Percentiles rank a stretch among this genome's conserved stretches.
phyloP scores from a whole-genome alignment of 768 basidiomycete species.

The Tylopilus plumbeoviolaceoides region DNA sequence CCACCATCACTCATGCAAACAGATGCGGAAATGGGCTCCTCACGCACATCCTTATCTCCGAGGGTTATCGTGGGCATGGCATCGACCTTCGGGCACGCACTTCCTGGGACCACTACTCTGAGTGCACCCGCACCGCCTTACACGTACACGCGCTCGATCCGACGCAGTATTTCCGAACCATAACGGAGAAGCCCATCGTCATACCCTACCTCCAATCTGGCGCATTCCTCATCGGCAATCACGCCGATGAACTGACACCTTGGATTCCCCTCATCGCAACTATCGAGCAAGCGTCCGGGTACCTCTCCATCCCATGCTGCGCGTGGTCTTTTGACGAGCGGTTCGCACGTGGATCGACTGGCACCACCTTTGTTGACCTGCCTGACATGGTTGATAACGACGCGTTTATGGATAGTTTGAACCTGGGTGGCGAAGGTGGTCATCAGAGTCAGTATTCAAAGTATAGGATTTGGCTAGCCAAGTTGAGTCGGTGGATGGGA shows the following conservation, averaged over 20 bases:
- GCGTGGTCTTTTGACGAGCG: constrained; percentile 73
- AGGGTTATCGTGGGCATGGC: constrained; percentile 83
- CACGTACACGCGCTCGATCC: constrained; percentile 74
- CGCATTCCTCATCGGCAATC: constrained; percentile 87
- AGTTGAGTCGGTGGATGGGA: constrained; percentile 66
- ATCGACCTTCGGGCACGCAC: constrained; percentile 81
- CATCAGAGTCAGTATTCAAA: constrained; percentile 68
- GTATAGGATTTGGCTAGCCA: constrained; percentile 86
- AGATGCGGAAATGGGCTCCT: constrained; percentile 93
- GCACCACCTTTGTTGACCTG: constrained; percentile 21
- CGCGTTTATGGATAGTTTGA: constrained; percentile 41
- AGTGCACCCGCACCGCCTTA: constrained; percentile 54
- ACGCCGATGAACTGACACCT: constrained; percentile 94
- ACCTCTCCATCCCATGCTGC: constrained; percentile 88
- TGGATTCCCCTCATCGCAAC: constrained; percentile 87
- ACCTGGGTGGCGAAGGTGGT: constrained; percentile 59
- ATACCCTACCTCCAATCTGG: constrained; percentile 38
- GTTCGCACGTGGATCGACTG: constrained; percentile 48
- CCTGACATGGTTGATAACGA: constrained; percentile 17
- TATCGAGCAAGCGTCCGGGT: constrained; percentile 55
- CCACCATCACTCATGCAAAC: background rate
- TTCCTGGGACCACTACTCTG: constrained; percentile 81
- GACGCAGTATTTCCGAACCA: constrained; percentile 1
- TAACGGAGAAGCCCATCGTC: background rate
- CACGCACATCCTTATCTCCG: constrained; percentile 77